Conservation (phyloP, 345 rosid species). For the Ricinus communis region DNA sequence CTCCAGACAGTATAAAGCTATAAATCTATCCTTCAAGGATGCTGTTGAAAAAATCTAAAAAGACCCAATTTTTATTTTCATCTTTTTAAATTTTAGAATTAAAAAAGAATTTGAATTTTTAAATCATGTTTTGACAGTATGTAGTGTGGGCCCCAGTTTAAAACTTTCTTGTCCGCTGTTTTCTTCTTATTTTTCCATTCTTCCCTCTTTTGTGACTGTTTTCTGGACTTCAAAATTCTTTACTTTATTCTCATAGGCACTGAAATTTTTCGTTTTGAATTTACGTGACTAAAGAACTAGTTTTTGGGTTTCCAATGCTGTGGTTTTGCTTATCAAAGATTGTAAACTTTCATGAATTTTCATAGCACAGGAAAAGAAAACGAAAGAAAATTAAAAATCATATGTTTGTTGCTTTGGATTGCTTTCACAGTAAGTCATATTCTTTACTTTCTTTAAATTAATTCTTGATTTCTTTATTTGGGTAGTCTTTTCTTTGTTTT, state of each 20-base stretch:
- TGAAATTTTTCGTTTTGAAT: neutral
- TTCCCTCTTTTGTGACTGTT: neutral
- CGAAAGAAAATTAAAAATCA: neutral
- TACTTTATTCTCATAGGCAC: neutral
- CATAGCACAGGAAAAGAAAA: neutral
- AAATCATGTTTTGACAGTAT: too few relatives aligned
- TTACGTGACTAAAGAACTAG: neutral
- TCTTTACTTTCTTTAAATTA: conserved; percentile 15
- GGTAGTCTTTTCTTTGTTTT: neutral
- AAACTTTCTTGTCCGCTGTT: neutral
- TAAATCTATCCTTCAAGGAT: too few relatives aligned
- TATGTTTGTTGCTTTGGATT: conserved; percentile 17
- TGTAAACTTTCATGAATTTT: conserved; percentile 2
- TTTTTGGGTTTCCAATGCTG: neutral
- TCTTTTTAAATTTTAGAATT: too few relatives aligned
- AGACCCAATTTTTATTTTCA: too few relatives aligned
- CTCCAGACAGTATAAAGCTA: too few relatives aligned
- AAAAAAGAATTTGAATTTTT: too few relatives aligned
- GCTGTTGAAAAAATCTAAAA: too few relatives aligned
- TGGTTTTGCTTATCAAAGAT: neutral
- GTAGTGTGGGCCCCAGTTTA: conserved; percentile 14
- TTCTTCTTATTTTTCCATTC: neutral
- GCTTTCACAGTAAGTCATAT: conserved; percentile 34
- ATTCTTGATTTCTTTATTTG: conserved; percentile 6
- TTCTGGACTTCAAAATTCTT: neutral